Percentiles rank a stretch among this genome's conserved stretches.
Evolutionary conservation across 2,329 filamentous ascomycete species (phyloP).

Genomic region (Colletotrichum caudatum): DNA sequence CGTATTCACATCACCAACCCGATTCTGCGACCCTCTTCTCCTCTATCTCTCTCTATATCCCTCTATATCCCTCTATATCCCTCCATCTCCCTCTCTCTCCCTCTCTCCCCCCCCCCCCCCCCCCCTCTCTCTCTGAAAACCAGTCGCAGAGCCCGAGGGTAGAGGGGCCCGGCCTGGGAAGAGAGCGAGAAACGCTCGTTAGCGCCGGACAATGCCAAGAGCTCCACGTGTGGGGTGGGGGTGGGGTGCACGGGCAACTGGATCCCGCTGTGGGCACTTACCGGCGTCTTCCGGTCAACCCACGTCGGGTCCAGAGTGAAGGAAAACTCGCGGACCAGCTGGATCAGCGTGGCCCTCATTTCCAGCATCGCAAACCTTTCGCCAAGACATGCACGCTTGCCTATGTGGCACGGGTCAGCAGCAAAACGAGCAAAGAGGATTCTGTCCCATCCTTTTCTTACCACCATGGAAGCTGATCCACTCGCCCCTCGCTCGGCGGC

Average conservation of each 20-base stretch:
- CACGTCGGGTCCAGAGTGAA: conserved; percentile 51
- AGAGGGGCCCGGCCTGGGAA: conserved; percentile 36
- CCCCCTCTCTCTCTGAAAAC: conserved; percentile 33
- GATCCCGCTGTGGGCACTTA: conserved; percentile 40
- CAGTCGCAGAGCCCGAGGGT: conserved; percentile 31
- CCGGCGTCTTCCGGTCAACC: conserved; percentile 50
- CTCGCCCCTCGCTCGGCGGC: conserved; percentile 51
- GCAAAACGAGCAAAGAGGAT: not conserved
- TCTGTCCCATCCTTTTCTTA: not conserved
- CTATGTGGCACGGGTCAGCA: conserved; percentile 3
- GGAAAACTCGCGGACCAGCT: conserved; percentile 46
- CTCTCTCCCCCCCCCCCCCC: too few relatives aligned
- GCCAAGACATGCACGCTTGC: conserved; percentile 54
- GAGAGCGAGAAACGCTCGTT: conserved; percentile 5
- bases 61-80: too few relatives aligned
- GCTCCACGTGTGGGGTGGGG: not conserved
- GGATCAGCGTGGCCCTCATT: conserved; percentile 51
- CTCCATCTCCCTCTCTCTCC: too few relatives aligned
- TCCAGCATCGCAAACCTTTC: conserved; percentile 56
- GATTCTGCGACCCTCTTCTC: not conserved
- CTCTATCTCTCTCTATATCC: not conserved
- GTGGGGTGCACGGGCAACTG: not conserved
- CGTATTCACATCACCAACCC: not conserved
- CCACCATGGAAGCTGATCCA: conserved; percentile 59
- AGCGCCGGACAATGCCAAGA: conserved; percentile 7